These are phyloP conservation scores for Monosporascus sp. DNA, from an alignment of 2,329 filamentous ascomycete genomes.

Conservation along the genomic window DNA sequence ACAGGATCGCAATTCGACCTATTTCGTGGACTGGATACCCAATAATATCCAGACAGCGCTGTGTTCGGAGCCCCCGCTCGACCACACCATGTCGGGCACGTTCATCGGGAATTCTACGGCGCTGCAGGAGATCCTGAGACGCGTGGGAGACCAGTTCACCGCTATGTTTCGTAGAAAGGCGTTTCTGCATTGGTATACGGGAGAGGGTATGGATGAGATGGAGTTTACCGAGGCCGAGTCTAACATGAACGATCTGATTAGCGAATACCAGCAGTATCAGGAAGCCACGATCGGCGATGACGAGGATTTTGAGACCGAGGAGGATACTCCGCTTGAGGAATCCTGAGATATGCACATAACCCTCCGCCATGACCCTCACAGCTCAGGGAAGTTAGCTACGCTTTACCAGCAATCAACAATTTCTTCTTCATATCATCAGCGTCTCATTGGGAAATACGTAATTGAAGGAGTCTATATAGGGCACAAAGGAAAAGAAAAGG, in stretches of 20 bases:
- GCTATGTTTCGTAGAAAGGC: conserved; percentile 99
- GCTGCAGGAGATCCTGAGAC: conserved; percentile 99
- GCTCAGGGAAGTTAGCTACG: too few relatives aligned
- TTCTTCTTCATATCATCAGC: too few relatives aligned
- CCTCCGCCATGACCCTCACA: too few relatives aligned
- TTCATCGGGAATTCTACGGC: conserved; percentile 99
- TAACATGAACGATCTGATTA: conserved; percentile 99
- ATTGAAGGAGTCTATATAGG: too few relatives aligned
- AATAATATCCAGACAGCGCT: conserved; percentile 99
- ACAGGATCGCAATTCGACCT: conserved; percentile 98
- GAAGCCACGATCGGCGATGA: conserved; percentile 96
- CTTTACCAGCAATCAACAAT: too few relatives aligned
- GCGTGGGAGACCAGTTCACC: conserved; percentile 98
- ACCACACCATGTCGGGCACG: conserved; percentile 98
- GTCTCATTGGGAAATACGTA: too few relatives aligned
- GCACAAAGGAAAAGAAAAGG: too few relatives aligned
- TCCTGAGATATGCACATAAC: too few relatives aligned
- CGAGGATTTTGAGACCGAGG: conserved; percentile 83
- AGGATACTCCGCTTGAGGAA: conserved; percentile 74
- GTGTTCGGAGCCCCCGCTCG: conserved; percentile 95
- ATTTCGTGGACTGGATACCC: conserved; percentile 99
- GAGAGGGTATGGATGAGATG: conserved; percentile 99
- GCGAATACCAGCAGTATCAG: conserved; percentile 99
- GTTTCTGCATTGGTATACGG: conserved; percentile 99
- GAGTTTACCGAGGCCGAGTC: conserved; percentile 99